Conservation (phyloP, 768 basidiomycete species). For the Suillus clintonianus region DNA sequence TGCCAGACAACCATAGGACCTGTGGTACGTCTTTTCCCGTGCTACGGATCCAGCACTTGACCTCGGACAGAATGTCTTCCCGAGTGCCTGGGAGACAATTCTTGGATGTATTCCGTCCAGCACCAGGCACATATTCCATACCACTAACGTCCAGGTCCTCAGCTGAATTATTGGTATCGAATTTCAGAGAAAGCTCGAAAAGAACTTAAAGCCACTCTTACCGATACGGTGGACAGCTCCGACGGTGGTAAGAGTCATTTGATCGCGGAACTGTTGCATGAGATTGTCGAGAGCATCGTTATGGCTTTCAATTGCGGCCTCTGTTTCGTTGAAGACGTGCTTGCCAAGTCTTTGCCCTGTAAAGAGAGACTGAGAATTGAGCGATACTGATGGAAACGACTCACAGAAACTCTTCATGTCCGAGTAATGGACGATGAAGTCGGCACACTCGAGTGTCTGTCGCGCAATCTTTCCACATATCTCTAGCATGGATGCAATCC, state of each 20-base stretch:
- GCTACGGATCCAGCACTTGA: constrained; percentile 15
- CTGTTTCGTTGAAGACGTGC: neutral
- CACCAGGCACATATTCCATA: neutral
- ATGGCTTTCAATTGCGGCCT: neutral
- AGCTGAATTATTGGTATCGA: neutral
- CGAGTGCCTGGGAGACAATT: constrained; percentile 17
- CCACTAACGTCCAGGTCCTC: neutral
- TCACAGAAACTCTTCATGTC: constrained; percentile 22
- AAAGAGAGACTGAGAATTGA: neutral
- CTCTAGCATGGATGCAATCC: neutral
- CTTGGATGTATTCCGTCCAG: neutral
- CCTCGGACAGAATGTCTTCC: constrained; percentile 11
- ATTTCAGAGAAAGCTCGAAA: neutral
- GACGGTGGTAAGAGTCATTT: no score
- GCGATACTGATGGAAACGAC: neutral
- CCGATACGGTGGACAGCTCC: neutral
- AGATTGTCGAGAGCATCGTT: neutral
- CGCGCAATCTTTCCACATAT: constrained; percentile 1
- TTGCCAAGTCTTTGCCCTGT: constrained; percentile 2
- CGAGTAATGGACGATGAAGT: constrained; percentile 30
- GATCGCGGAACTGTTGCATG: constrained; percentile 5
- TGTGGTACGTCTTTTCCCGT: neutral
- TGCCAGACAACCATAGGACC: constrained; percentile 15
- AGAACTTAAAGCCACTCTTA: neutral
- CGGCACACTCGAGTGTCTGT: constrained; percentile 25